Conservation (phyloP, 2,329 filamentous ascomycete species). For the Dryadomyces quercivorus region DNA sequence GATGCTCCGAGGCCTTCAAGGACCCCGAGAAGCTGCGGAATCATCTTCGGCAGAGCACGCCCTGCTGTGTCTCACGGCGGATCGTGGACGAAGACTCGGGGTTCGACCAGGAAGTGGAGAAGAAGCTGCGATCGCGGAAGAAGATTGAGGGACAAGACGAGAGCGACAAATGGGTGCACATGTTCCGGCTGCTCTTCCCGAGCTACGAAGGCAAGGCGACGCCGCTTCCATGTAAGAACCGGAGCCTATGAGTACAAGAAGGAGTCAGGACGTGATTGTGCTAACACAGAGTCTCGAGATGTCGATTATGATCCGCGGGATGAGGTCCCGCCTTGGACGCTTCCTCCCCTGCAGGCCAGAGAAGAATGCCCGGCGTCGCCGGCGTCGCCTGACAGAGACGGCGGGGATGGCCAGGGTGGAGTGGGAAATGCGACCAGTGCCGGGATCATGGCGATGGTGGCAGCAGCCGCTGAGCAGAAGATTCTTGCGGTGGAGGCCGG, state of each 20-base stretch:
- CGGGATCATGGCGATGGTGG: background rate
- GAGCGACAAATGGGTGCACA: conserved; percentile 24
- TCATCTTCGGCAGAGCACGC: conserved; percentile 18
- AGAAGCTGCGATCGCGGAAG: conserved; percentile 21
- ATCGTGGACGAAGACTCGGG: conserved; percentile 20
- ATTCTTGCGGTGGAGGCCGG: background rate
- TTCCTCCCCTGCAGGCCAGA: background rate
- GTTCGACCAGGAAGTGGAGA: conserved; percentile 23
- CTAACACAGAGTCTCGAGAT: background rate
- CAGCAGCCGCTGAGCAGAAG: conserved; percentile 3
- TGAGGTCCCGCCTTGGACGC: background rate
- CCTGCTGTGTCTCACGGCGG: conserved; percentile 13
- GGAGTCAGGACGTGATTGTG: background rate
- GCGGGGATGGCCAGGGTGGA: background rate
- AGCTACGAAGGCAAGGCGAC: conserved; percentile 15
- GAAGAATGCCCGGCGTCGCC: background rate
- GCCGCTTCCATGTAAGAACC: conserved; percentile 22
- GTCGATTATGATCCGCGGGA: conserved; percentile 6
- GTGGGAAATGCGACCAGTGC: background rate
- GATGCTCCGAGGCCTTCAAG: conserved; percentile 24
- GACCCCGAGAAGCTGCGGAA: conserved; percentile 18
- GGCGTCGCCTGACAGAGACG: background rate
- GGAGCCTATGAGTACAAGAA: background rate
- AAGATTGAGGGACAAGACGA: conserved; percentile 18
- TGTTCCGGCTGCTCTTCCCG: conserved; percentile 25